phyloP scores from a whole-genome alignment of 176 grass and related monocot genomes.

The Rhipidocladum racemiflorum region DNA sequence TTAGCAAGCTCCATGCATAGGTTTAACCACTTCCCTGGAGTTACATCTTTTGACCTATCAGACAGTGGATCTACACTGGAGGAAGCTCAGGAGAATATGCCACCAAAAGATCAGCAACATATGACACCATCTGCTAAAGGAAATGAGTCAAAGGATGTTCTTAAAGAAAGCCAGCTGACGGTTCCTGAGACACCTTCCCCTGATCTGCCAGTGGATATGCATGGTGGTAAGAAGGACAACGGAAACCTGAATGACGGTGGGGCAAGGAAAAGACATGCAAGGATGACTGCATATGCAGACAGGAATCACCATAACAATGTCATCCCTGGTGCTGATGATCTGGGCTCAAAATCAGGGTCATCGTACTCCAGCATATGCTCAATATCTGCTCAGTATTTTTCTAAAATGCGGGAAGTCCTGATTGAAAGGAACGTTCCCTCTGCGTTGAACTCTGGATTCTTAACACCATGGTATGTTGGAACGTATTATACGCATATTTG shows the following conservation, averaged over 20 bases:
- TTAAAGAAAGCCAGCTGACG: slow-evolving; percentile 84
- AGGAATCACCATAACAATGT: slow-evolving; percentile 58
- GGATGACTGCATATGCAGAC: slow-evolving; percentile 53
- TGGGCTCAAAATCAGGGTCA: slow-evolving; percentile 66
- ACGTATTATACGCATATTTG: not conserved
- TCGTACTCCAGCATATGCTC: slow-evolving; percentile 80
- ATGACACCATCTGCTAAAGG: slow-evolving; percentile 76
- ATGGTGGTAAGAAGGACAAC: slow-evolving; percentile 75
- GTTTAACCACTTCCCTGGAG: slow-evolving; percentile 55
- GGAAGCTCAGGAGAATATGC: slow-evolving; percentile 74
- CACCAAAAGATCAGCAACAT: slow-evolving; percentile 72
- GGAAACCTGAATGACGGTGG: slow-evolving; percentile 62
- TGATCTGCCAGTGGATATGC: slow-evolving; percentile 67
- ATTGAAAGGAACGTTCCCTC: slow-evolving; percentile 89
- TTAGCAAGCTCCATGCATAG: slow-evolving; percentile 49
- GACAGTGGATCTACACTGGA: slow-evolving; percentile 51
- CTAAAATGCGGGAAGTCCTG: slow-evolving; percentile 85
- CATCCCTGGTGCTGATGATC: slow-evolving; percentile 55
- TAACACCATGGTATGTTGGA: slow-evolving; percentile 81
- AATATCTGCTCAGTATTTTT: slow-evolving; percentile 82
- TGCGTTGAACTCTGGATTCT: slow-evolving; percentile 86
- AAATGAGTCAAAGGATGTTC: slow-evolving; percentile 62
- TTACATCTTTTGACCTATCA: slow-evolving; percentile 70
- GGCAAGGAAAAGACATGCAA: slow-evolving; percentile 83
- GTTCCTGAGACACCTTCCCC: slow-evolving; percentile 98